Evolutionary conservation across 2,329 filamentous ascomycete genomes (phyloP), one percentile per base, ranked within the genome.

Genomic region (Talaromyces sp.): DNA sequence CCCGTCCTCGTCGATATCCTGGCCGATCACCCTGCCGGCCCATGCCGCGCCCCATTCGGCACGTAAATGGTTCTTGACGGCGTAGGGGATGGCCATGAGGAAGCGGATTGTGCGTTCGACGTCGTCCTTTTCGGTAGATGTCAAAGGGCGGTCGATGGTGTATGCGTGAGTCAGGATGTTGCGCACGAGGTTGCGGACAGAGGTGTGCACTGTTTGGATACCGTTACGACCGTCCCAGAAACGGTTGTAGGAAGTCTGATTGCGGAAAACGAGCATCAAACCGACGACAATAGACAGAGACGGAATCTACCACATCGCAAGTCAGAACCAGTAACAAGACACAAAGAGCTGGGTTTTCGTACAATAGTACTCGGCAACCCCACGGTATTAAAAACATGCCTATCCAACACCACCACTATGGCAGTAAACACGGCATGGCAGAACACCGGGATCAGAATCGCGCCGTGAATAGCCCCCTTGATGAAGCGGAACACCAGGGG

Each of bases 201-300:
- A 78, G n/a, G 85, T 86, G 55, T 80, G 80, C 32, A 87, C 78
- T 0, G 80, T 80, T 11, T 79, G 84, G 59, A 88, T 78, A 65
- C 84, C 81, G 65, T 82, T 82, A 51, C 84, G 75, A 4, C 84
- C 84, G 3, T 82, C 82, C 85, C 85, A 88, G 75, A 88, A 88
- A 1, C 85, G 79, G 66, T 87, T 85, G 73, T 87, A 88, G 58
- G 80, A 83, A 3, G 85, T 88, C 65, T 82, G 80, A 67, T 88
- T 88, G 42, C 86, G 81, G 75, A 88, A 88, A 30, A 88, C 86
- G 61, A 88, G 83, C 81, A 88, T 87, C 47, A 88, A 72, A 67
- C 86, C 86, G 2, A 88, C 85, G 57, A 88, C 86, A 60, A 88
- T 88, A 36, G 82, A 85, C 1, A 88, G 75, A 15, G 81, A 84